A percentile compares a stretch with the other conserved stretches of the same genome.
phyloP scores from a whole-genome alignment of 2,329 filamentous ascomycete species.

The Exophiala oligosperma region DNA sequence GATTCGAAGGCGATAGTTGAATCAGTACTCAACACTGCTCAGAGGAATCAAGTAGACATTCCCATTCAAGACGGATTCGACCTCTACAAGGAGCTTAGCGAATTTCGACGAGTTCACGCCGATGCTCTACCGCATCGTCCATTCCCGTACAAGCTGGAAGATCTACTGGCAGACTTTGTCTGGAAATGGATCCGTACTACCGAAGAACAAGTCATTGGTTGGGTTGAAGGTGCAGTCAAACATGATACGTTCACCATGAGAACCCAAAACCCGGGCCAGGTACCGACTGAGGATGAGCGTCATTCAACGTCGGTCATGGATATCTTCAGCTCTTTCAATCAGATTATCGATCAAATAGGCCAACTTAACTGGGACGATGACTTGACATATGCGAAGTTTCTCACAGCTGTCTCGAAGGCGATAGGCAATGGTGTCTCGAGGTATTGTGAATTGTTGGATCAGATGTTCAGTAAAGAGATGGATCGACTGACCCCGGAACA shows the following conservation, averaged over 20 bases:
- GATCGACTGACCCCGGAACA: constrained; percentile 87
- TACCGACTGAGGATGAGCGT: constrained; percentile 74
- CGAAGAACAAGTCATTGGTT: constrained; percentile 74
- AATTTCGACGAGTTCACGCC: constrained; percentile 77
- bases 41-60: constrained; percentile 70
- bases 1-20: constrained; percentile 84
- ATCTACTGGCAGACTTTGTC: constrained; percentile 83
- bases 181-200: constrained; percentile 91
- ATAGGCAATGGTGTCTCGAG: constrained; percentile 79
- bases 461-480: constrained; percentile 87
- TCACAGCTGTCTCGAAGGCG: constrained; percentile 86
- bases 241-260: constrained; percentile 83
- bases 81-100: constrained; percentile 83
- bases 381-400: constrained; percentile 91
- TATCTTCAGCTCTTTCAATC: constrained; percentile 89
- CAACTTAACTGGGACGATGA: constrained; percentile 91
- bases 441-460: constrained; percentile 90
- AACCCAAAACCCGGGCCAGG: constrained; percentile 60
- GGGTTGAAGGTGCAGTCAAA: constrained; percentile 87
- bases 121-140: constrained; percentile 69
- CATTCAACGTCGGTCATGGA: constrained; percentile 94
- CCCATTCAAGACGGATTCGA: constrained; percentile 91
- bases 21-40: constrained; percentile 73
- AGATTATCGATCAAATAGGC: constrained; percentile 83
- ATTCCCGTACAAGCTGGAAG: constrained; percentile 87